These are phyloP conservation scores for Penicillium sp. DNA, from an alignment of 2,329 filamentous ascomycete genomes.

Conservation along the genomic window DNA sequence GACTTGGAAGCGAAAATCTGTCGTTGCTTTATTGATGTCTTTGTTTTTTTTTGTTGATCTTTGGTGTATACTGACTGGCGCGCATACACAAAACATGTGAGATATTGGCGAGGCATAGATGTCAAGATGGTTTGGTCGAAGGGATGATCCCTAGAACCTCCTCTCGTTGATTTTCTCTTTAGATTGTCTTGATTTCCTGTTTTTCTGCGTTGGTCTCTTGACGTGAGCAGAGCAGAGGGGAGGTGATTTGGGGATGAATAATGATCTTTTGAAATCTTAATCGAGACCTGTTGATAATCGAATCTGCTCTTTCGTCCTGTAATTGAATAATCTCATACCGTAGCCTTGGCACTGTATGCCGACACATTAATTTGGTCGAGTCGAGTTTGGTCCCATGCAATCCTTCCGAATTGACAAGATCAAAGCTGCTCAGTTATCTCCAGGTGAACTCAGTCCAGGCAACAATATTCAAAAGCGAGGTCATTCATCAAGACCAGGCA, in stretches of 20 bases:
- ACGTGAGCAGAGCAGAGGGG: neutral
- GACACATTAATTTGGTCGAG: no score
- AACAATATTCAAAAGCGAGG: no score
- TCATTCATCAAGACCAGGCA: no score
- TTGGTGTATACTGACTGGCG: slow-evolving; percentile 11
- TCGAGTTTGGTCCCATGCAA: no score
- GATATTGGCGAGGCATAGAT: slow-evolving; percentile 11
- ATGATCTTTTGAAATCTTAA: neutral
- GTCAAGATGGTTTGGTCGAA: neutral
- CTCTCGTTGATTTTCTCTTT: neutral
- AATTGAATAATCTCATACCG: neutral
- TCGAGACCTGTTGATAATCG: neutral
- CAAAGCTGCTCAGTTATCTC: no score
- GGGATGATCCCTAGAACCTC: neutral
- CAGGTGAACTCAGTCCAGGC: no score
- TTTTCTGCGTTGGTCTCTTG: neutral
- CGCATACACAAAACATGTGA: slow-evolving; percentile 12
- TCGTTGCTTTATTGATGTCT: neutral
- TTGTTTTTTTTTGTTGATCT: neutral
- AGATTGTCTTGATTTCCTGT: slow-evolving; percentile 2
- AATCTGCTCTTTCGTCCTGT: neutral
- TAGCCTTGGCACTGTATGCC: no score
- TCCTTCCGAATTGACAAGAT: no score
- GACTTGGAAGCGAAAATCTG: slow-evolving; percentile 3
- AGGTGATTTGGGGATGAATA: neutral